Percentiles rank a stretch among this genome's conserved stretches.
Conservation (phyloP, 495 filamentous ascomycete species). For the Pyrenula aspistea region DNA sequence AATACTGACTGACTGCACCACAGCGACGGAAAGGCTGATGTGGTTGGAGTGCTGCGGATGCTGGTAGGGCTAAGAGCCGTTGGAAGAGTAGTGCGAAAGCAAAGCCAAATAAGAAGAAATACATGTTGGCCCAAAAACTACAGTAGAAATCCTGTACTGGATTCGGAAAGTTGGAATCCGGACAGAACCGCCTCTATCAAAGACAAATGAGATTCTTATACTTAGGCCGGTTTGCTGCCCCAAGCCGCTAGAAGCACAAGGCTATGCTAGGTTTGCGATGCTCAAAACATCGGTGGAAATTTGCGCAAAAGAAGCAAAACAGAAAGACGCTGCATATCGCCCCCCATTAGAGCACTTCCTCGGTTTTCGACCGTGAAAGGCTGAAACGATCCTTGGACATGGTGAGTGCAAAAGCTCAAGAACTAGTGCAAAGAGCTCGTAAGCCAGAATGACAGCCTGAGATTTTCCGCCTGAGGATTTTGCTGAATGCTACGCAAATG, state of each 20-base stretch:
- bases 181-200: neutral
- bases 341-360: neutral
- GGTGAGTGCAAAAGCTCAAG: neutral
- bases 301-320: neutral
- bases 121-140: neutral
- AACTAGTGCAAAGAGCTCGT: neutral
- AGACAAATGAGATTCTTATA: neutral
- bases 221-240: neutral
- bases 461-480: neutral
- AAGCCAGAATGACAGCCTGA: neutral
- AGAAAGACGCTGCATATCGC: neutral
- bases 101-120: neutral
- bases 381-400: neutral
- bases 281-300: neutral
- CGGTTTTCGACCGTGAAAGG: neutral
- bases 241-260: neutral
- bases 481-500: neutral
- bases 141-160: neutral
- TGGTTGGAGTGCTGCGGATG: neutral
- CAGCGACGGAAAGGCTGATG: conserved; percentile 4
- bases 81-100: neutral
- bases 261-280: neutral
- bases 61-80: neutral
- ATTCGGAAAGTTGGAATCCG: neutral
- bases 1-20: conserved; percentile 12